Evolutionary conservation across 495 filamentous ascomycete genomes (phyloP).

Genomic region (Penicillium goetzii): DNA sequence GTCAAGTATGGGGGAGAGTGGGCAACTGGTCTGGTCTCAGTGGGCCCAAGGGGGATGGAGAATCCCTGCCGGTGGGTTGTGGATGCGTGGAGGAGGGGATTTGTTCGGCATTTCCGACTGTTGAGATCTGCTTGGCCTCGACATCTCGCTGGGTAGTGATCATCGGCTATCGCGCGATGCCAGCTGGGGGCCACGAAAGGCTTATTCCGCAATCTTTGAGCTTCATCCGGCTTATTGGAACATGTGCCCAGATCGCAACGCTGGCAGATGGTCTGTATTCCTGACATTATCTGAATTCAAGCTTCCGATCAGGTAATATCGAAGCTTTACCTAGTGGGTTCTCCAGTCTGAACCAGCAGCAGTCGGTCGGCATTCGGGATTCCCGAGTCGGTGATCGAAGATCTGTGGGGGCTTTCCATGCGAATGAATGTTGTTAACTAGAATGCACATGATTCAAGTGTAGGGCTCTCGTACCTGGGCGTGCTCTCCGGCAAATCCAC

Average conservation of each 20-base stretch:
- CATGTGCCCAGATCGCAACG: too few species aligned
- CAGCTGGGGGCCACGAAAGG: background rate
- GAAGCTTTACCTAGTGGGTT: background rate
- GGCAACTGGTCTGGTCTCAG: background rate
- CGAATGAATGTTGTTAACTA: background rate
- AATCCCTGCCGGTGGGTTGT: background rate
- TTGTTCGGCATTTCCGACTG: background rate
- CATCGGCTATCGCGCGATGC: background rate
- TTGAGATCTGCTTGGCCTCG: background rate
- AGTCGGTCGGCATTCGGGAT: conserved; percentile 2
- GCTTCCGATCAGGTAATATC: too few species aligned
- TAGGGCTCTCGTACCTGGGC: conserved; percentile 23
- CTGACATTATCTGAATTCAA: too few species aligned
- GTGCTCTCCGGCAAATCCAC: background rate
- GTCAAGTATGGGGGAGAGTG: background rate
- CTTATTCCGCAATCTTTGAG: background rate
- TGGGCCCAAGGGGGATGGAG: background rate
- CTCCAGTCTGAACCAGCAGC: background rate
- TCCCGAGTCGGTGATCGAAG: background rate
- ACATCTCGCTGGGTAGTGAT: background rate
- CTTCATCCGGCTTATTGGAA: too few species aligned
- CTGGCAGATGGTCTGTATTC: too few species aligned
- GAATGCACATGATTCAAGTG: background rate
- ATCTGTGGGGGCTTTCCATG: background rate
- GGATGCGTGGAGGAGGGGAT: background rate